Evolutionary conservation across 148 eudicot genomes (phyloP), one percentile per base, ranked within the genome.

Genomic region (Fagopyrum esculentum): DNA sequence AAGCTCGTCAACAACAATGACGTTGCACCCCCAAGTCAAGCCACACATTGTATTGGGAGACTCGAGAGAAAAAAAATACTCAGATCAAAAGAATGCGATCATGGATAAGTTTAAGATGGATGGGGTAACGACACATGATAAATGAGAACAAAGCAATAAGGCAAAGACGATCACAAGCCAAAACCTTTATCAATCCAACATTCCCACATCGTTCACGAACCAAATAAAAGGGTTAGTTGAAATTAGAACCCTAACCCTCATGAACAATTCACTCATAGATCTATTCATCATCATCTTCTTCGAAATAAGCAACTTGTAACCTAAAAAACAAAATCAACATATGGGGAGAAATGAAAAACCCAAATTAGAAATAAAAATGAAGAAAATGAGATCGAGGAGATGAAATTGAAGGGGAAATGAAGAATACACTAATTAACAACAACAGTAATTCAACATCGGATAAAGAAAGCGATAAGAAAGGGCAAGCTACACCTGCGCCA

Each of bases 11-110:
- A 63, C 69, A 66, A 66, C 47, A 66, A 66, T 66, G 71, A 17
- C 71, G 46, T 64, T 40, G 71, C 71, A 66, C 71, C 71, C 71
- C 43, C 71, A 35, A 66, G 71, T 35, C 46, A 45, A 63, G 69
- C 69, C 69, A 30, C 69, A 63, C 45, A 63, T 63, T 63, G 69
- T 63, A 43, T 63, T 29, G 69, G 16, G 66, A 61, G 69, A 10
- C 69, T 43, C 69, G 22, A 61, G 45, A 29, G 26, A 55, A 55
- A 63, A 55, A 63, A 63, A 63, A 63, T 63, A 63, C 44, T 63
- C 69, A 22, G 69, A 63, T 63, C 69, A 63, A 63, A 63, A 63
- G 45, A 63, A 57, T 10, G 69, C 69, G 10, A 29, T 63, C 69
- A 63, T 63, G 43, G 45, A 63, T 63, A 30, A 63, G 30, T 22